phyloP scores from a whole-genome alignment of 2,329 filamentous ascomycete genomes.

The Nannizzia gypsea region DNA sequence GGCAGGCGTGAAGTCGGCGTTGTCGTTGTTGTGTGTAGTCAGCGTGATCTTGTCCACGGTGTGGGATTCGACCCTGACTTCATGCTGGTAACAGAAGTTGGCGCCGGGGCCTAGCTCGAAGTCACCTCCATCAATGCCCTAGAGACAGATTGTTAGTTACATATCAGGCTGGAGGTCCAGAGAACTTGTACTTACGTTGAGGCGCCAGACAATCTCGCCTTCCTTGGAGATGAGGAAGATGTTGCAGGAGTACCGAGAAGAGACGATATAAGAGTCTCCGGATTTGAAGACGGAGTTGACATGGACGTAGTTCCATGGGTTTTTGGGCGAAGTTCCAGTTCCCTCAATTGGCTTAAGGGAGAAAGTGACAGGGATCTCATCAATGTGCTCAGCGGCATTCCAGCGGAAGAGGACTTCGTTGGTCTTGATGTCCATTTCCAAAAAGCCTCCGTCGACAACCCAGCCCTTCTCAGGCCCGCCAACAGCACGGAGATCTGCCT shows the following conservation, averaged over 20 bases:
- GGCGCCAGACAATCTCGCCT: conserved; percentile 8
- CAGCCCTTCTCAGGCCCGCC: conserved; percentile 28
- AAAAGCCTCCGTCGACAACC: conserved; percentile 33
- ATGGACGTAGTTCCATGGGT: conserved; percentile 11
- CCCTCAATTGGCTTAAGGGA: conserved; percentile 4
- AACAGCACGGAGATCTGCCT: conserved; percentile 28
- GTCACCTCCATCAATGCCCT: conserved; percentile 13
- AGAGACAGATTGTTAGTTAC: background rate
- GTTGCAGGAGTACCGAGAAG: conserved; percentile 7
- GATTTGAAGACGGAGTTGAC: conserved; percentile 12
- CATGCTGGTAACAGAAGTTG: conserved; percentile 13
- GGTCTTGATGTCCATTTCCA: conserved; percentile 37
- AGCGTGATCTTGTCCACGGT: conserved; percentile 2
- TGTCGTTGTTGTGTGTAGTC: conserved; percentile 9
- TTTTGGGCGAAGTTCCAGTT: conserved; percentile 1
- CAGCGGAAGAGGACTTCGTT: conserved; percentile 37
- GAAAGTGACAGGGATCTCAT: conserved; percentile 9
- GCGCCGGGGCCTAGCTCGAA: conserved; percentile 10
- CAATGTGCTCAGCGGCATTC: conserved; percentile 37
- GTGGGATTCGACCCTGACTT: conserved; percentile 1
- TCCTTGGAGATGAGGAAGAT: conserved; percentile 7
- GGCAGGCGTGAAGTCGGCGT: conserved; percentile 4
- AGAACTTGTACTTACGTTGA: conserved; percentile 7
- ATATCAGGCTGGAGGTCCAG: background rate
- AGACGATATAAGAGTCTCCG: conserved; percentile 12